Conservation (phyloP, 352 stramenopile species). For the Phytopythium litorale region DNA sequence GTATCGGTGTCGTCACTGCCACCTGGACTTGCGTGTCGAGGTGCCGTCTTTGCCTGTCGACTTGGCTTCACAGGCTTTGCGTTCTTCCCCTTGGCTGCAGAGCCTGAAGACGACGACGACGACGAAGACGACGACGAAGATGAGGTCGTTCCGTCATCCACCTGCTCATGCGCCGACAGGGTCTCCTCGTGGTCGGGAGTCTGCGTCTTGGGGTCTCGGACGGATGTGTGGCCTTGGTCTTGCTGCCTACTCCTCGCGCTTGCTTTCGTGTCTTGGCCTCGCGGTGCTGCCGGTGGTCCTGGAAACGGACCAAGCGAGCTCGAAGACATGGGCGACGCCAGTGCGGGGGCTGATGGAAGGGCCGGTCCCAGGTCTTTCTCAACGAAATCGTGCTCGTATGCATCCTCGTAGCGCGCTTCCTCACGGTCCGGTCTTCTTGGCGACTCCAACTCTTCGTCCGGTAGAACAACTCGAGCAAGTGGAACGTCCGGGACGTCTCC, state of each 20-base stretch:
- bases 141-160: conserved; percentile 4
- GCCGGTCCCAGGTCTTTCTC: background rate
- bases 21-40: background rate
- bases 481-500: conserved; percentile 9
- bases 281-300: background rate
- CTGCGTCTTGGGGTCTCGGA: background rate
- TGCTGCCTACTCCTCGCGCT: background rate
- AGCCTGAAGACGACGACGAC: background rate
- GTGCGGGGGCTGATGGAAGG: conserved; percentile 35
- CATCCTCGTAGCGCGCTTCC: conserved; percentile 30
- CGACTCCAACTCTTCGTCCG: conserved; percentile 1
- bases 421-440: background rate
- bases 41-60: background rate
- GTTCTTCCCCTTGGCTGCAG: background rate
- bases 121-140: background rate
- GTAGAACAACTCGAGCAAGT: conserved; percentile 3
- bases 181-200: background rate
- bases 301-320: background rate
- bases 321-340: conserved; percentile 10
- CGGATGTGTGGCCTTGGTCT: background rate
- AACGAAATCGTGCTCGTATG: background rate
- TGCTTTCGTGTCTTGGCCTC: background rate
- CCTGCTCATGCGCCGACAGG: conserved; percentile 1
- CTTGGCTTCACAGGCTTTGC: background rate
- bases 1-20: background rate